These are phyloP conservation scores for Suillus discolor DNA, from an alignment of 768 basidiomycete species.

Conservation along the genomic window DNA sequence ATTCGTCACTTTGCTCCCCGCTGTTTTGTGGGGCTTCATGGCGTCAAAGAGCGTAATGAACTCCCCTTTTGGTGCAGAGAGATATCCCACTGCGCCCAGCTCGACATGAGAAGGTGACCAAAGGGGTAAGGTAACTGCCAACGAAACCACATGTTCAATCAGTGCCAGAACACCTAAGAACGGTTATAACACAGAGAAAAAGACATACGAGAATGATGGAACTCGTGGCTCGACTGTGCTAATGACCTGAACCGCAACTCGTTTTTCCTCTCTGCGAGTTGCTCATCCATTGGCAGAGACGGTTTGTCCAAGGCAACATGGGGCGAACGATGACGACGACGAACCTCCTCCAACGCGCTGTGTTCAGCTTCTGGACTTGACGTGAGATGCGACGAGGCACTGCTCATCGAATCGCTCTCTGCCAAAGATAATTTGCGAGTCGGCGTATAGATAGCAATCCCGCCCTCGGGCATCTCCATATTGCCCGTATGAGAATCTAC, in stretches of 20 bases:
- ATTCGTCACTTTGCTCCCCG: slow-evolving; percentile 39
- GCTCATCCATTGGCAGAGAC: slow-evolving; percentile 40
- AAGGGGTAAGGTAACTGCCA: slow-evolving; percentile 57
- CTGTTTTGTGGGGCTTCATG: slow-evolving; percentile 48
- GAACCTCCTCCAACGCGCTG: slow-evolving; percentile 3
- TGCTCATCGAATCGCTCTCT: slow-evolving; percentile 23
- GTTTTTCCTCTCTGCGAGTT: slow-evolving; percentile 46
- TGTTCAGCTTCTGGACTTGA: slow-evolving; percentile 4
- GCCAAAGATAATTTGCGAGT: slow-evolving; percentile 17
- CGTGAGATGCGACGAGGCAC: slow-evolving; percentile 34
- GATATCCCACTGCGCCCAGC: slow-evolving; percentile 72
- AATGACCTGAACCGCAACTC: slow-evolving; percentile 72
- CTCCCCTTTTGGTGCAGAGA: slow-evolving; percentile 57
- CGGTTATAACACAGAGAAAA: neutral
- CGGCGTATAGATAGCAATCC: slow-evolving; percentile 40
- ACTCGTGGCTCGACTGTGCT: slow-evolving; percentile 55
- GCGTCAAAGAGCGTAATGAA: slow-evolving; percentile 74
- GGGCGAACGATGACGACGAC: neutral
- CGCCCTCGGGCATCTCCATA: slow-evolving; percentile 36
- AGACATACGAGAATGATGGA: slow-evolving; percentile 65
- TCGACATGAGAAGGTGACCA: slow-evolving; percentile 64
- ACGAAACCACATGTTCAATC: neutral
- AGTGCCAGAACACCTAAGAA: neutral
- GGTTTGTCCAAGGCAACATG: slow-evolving; percentile 37
- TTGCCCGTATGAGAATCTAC: neutral